These are phyloP conservation scores for Tuber microsphaerosporum DNA, from an alignment of 495 filamentous ascomycete genomes.

Conservation along the genomic window DNA sequence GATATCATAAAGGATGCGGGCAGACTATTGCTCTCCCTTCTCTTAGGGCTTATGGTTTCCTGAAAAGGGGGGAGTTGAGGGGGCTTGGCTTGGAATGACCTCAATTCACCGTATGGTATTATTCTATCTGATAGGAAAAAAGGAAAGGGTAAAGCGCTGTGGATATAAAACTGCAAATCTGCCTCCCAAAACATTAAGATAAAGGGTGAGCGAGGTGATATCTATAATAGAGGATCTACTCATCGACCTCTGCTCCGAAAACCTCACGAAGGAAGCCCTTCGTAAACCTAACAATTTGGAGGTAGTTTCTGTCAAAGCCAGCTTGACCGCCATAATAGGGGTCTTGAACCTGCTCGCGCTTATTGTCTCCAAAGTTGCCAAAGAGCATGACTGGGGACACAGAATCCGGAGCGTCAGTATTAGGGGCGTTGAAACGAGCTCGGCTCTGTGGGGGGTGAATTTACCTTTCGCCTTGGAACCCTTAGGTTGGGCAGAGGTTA, in stretches of 20 bases:
- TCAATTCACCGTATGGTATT: neutral
- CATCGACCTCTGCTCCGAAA: constrained; percentile 24
- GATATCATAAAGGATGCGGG: neutral
- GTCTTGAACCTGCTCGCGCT: constrained; percentile 71
- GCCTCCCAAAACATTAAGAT: neutral
- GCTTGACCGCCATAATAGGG: constrained; percentile 83
- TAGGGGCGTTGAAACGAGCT: constrained; percentile 18
- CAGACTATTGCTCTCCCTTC: neutral
- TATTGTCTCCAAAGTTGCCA: constrained; percentile 68
- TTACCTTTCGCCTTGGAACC: constrained; percentile 47
- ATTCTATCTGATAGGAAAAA: neutral
- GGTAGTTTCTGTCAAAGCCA: constrained; percentile 78
- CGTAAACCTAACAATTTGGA: constrained; percentile 74
- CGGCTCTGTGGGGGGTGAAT: constrained; percentile 42
- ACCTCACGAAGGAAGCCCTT: constrained; percentile 58
- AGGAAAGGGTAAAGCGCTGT: neutral
- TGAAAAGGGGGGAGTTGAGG: neutral
- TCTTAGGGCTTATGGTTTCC: neutral
- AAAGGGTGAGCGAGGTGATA: neutral
- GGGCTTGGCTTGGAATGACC: neutral
- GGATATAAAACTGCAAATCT: neutral
- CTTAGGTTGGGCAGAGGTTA: constrained; percentile 55
- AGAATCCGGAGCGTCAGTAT: neutral
- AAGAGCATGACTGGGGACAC: constrained; percentile 61
- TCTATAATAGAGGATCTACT: neutral